Evolutionary conservation across 2,329 filamentous ascomycete species (phyloP).

Genomic region (Penicillium psychrosexuale): DNA sequence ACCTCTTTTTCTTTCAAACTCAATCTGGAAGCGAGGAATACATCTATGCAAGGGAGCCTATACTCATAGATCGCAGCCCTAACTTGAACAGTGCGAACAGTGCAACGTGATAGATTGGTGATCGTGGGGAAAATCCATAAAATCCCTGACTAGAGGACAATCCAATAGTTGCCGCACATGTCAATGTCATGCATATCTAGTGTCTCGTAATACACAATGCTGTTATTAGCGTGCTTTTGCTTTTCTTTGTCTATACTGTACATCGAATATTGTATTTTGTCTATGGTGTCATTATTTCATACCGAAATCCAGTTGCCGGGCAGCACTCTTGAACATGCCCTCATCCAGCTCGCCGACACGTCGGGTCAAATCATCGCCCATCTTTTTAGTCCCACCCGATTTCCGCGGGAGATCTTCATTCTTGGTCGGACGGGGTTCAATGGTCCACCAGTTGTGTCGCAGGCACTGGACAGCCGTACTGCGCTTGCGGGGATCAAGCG

Average conservation of each 20-base stretch:
- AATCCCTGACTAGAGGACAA: not conserved
- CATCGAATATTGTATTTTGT: not conserved
- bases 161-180: not conserved
- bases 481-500: constrained; percentile 80
- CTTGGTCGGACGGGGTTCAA: constrained; percentile 75
- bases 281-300: constrained; percentile 19
- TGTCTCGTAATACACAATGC: not conserved
- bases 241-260: not conserved
- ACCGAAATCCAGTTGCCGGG: constrained; percentile 77
- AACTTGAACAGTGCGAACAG: not conserved
- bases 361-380: constrained; percentile 78
- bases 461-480: constrained; percentile 75
- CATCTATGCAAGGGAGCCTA: not conserved
- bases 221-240: not conserved
- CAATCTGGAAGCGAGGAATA: not conserved
- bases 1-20: too few species aligned
- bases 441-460: constrained; percentile 80
- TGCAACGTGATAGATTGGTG: not conserved
- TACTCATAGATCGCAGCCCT: not conserved
- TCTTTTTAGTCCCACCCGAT: constrained; percentile 67
- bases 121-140: not conserved
- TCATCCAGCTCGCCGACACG: constrained; percentile 69
- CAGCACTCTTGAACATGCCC: constrained; percentile 66
- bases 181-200: not conserved
- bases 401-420: constrained; percentile 80